Evolutionary conservation across 1,284 basidiomycete species (phyloP), one percentile per base, ranked within the genome.

Genomic region (Puccinia novopanici): DNA sequence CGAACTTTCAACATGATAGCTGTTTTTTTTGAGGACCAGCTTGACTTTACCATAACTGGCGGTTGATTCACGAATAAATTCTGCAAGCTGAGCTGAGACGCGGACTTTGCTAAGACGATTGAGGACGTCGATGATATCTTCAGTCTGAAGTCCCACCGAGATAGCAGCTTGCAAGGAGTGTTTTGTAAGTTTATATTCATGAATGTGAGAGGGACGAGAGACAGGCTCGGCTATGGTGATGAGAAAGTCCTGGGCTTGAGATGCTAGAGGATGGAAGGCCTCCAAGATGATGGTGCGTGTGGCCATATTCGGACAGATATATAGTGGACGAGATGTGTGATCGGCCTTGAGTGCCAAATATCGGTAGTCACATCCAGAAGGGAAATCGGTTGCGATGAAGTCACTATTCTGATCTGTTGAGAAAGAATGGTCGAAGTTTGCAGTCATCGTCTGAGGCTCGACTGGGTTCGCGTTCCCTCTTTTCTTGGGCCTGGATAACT

Each of bases 151-250:
- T 34, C 97, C 97, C 81, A 99, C 97, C 19, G 95, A 98, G 82
- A 99, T 96, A 78, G 97, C 97, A 75, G 97, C 97, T 87, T 99
- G 98, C 40, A 99, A 89, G 34, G 95, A 98, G 86, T 98, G 97
- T 68, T 95, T 92, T 73, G 96, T 98, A 84, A 99, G 91, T n/a
- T 97, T 95, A 89, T 98, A 99, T 88, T 99, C 97, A 87, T 99
- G 97, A 82, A 99, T 96, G 87, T 97, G 93, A 50, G 93, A 91
- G 61, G 97, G 97, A 88, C 97, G 92, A 88, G 95, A 98, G 85
- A 99, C 95, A 83, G 97, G 97, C 87, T 99, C 97, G 84, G 95
- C 94, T 75, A 99, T 98, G 71, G 97, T 96, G 79, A 97, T 93
- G 57, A 99, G 89, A 84, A 99, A 99, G 86, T 99, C 97, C 86